A percentile compares a stretch with the other conserved stretches of the same genome.
Evolutionary conservation across 2,329 filamentous ascomycete genomes (phyloP).

Genomic region (Phaeoacremonium minimum): DNA sequence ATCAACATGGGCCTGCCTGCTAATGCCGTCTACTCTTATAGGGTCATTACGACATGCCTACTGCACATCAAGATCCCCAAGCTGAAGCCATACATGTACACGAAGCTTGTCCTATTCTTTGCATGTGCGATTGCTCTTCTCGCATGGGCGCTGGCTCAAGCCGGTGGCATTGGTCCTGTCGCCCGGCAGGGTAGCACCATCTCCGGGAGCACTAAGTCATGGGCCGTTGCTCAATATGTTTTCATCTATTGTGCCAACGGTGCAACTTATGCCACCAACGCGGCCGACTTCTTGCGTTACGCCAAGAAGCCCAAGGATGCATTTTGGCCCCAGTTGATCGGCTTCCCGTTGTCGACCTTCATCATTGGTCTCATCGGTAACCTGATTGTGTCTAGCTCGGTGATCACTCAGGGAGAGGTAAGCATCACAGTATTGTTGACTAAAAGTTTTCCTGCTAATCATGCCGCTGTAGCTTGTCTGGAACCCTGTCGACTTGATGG

Average conservation of each 20-base stretch:
- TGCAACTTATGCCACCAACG: constrained; percentile 26
- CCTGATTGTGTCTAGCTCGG: constrained; percentile 20
- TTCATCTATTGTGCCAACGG: constrained; percentile 22
- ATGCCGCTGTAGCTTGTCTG: constrained; percentile 12
- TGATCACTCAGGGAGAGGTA: background rate
- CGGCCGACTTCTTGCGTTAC: constrained; percentile 33
- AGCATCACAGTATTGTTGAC: background rate
- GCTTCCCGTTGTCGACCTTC: constrained; percentile 28
- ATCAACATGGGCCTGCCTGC: too few species aligned
- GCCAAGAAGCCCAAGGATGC: constrained; percentile 29
- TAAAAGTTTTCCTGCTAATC: background rate
- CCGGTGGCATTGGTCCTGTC: constrained; percentile 21
- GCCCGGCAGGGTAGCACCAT: constrained; percentile 19
- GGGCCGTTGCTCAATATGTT: constrained; percentile 25
- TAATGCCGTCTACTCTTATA: too few species aligned
- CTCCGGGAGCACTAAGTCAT: constrained; percentile 21
- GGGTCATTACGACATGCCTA: background rate
- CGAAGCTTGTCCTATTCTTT: constrained; percentile 1
- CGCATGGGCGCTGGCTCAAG: constrained; percentile 24
- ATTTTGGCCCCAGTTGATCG: constrained; percentile 27
- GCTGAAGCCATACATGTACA: constrained; percentile 1
- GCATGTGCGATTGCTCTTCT: background rate
- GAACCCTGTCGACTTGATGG: constrained; percentile 29
- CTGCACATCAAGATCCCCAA: background rate
- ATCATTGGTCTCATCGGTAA: constrained; percentile 27